Conservation (phyloP, 1,139 yeast genomes). For the Pichia sp. region DNA sequence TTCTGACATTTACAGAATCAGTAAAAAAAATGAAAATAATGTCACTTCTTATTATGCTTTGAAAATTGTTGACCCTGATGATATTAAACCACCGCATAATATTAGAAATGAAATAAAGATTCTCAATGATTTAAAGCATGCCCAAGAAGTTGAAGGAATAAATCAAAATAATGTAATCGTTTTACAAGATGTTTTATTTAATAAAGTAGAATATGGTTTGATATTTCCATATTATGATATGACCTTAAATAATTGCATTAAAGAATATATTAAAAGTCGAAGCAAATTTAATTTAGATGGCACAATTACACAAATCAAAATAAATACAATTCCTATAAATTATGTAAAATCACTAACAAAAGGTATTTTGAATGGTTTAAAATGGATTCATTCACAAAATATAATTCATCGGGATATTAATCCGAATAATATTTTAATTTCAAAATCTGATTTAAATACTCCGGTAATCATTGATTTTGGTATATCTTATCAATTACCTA, state of each 20-base stretch:
- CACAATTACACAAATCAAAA: conserved; percentile 14
- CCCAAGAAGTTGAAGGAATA: background rate
- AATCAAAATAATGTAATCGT: conserved; percentile 29
- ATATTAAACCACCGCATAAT: conserved; percentile 45
- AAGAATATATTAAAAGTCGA: conserved; percentile 26
- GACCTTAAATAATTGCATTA: conserved; percentile 33
- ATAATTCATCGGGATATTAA: conserved; percentile 89
- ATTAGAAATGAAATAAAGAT: conserved; percentile 37
- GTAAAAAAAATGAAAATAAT: background rate
- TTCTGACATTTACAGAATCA: conserved; percentile 31
- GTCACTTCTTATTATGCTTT: conserved; percentile 30
- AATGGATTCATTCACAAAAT: conserved; percentile 46
- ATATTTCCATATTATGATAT: conserved; percentile 36
- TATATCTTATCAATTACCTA: conserved; percentile 44
- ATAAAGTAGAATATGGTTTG: conserved; percentile 35
- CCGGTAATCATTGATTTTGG: conserved; percentile 74
- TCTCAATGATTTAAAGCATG: conserved; percentile 26
- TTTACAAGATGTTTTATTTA: conserved; percentile 22
- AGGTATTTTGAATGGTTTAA: conserved; percentile 45
- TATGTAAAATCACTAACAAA: conserved; percentile 31
- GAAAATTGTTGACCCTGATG: conserved; percentile 42
- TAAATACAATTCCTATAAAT: conserved; percentile 26
- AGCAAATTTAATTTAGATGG: conserved; percentile 25
- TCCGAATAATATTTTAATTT: conserved; percentile 67
- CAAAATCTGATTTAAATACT: background rate